Percentiles rank a stretch among this genome's conserved stretches.
Conservation (phyloP, 2,329 filamentous ascomycete genomes). For the Fusarium denticulatum region DNA sequence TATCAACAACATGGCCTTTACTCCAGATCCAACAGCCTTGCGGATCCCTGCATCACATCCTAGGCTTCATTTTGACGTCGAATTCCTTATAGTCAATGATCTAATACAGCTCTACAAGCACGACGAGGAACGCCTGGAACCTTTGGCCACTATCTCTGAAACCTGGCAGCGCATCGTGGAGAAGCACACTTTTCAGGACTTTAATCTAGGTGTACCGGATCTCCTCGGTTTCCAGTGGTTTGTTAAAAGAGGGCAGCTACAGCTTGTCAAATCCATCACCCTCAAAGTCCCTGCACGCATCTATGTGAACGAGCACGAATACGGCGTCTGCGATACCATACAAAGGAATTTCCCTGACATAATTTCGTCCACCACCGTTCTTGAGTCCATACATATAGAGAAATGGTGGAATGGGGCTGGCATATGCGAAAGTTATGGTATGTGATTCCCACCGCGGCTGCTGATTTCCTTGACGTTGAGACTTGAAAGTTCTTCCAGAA, state of each 20-base stretch:
- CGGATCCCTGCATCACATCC: rapidly evolving
- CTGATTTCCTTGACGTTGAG: neutral
- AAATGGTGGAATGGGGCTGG: neutral
- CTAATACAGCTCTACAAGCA: neutral
- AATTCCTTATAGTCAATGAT: rapidly evolving
- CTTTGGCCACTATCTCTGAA: neutral
- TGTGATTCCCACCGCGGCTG: neutral
- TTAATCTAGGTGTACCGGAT: neutral
- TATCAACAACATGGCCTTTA: neutral
- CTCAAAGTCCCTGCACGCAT: neutral
- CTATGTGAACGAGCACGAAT: no score
- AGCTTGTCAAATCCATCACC: neutral
- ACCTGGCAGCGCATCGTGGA: neutral
- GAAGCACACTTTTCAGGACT: neutral
- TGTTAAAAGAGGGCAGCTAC: neutral
- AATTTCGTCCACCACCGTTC: neutral
- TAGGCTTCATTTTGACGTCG: neutral
- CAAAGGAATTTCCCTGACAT: neutral
- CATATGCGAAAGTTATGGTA: neutral
- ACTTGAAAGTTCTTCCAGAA: neutral
- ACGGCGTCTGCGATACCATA: neutral
- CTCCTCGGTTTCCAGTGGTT: neutral
- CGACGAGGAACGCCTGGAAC: rapidly evolving
- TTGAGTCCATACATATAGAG: neutral
- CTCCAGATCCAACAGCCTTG: neutral